phyloP scores from a whole-genome alignment of 345 rosid genomes.

The Litchi chinensis region DNA sequence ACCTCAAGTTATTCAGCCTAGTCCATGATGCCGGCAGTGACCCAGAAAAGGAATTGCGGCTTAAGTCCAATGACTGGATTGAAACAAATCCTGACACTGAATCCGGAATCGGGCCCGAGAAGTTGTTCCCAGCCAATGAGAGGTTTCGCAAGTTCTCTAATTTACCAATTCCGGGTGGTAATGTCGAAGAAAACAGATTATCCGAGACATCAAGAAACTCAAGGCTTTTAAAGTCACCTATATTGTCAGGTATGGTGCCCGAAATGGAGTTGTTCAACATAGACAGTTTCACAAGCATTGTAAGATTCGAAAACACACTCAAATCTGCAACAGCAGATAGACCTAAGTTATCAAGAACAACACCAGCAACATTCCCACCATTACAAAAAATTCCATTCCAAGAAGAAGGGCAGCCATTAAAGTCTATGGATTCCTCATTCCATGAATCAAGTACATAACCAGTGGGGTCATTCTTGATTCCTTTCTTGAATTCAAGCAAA shows the following conservation, averaged over 20 bases:
- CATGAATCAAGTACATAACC: constrained; percentile 91
- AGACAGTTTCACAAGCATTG: constrained; percentile 86
- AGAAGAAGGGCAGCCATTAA: constrained; percentile 93
- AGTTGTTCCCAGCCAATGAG: constrained; percentile 83
- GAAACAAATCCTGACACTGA: constrained; percentile 66
- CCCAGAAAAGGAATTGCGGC: constrained; percentile 84
- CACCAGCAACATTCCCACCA: constrained; percentile 86
- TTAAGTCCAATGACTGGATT: constrained; percentile 82
- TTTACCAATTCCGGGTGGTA: constrained; percentile 69
- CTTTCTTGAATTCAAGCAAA: constrained; percentile 93
- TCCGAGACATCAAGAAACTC: constrained; percentile 79
- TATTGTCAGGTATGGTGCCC: constrained; percentile 63
- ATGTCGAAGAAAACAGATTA: constrained; percentile 65
- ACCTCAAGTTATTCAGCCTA: constrained; percentile 55
- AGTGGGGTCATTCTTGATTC: constrained; percentile 94
- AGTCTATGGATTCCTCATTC: constrained; percentile 95
- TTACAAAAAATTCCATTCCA: constrained; percentile 98
- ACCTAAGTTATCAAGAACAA: constrained; percentile 77
- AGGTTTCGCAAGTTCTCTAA: constrained; percentile 69
- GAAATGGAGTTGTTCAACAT: constrained; percentile 86
- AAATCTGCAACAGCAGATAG: constrained; percentile 82
- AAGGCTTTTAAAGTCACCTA: constrained; percentile 69
- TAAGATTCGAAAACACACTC: constrained; percentile 77
- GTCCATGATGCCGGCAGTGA: constrained; percentile 63
- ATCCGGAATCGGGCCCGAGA: constrained; percentile 80